A percentile compares a stretch with the other conserved stretches of the same genome.
Conservation (phyloP, 352 stramenopile species). For the Labyrinthula sp. region DNA sequence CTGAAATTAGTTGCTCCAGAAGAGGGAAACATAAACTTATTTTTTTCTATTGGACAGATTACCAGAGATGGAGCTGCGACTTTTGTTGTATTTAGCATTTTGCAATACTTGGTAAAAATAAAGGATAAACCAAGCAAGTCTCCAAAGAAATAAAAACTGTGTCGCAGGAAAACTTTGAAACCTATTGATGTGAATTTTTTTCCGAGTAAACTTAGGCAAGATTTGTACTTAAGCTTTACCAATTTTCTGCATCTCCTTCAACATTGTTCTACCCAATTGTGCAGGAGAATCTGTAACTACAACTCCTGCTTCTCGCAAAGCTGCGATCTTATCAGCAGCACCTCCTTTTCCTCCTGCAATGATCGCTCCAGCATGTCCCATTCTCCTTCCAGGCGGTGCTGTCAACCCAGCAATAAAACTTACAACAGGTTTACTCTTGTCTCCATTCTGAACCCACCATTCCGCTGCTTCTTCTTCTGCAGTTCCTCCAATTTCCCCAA, state of each 20-base stretch:
- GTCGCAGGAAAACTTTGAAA: too few species aligned
- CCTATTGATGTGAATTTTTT: too few species aligned
- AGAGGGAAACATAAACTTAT: too few species aligned
- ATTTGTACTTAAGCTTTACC: slow-evolving; percentile 38
- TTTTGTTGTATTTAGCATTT: too few species aligned
- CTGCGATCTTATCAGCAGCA: slow-evolving; percentile 86
- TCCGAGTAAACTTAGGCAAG: too few species aligned
- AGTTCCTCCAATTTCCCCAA: slow-evolving; percentile 94
- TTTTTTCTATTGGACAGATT: too few species aligned
- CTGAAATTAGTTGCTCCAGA: too few species aligned
- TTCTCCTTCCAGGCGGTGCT: slow-evolving; percentile 84
- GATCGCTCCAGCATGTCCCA: slow-evolving; percentile 97
- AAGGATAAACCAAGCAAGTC: too few species aligned
- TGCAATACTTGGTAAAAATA: too few species aligned
- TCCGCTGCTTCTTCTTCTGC: slow-evolving; percentile 93
- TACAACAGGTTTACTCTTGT: slow-evolving; percentile 96
- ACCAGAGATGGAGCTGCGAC: too few species aligned
- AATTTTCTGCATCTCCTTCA: slow-evolving; percentile 65
- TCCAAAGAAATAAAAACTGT: too few species aligned
- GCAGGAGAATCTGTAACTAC: slow-evolving; percentile 82
- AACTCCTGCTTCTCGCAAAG: slow-evolving; percentile 76
- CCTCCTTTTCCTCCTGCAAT: slow-evolving; percentile 93
- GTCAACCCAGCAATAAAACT: slow-evolving; percentile 97
- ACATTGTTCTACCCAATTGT: slow-evolving; percentile 81
- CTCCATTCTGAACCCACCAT: slow-evolving; percentile 85